Evolutionary conservation across 345 rosid species (phyloP).

Genomic region (Brassica cretica): DNA sequence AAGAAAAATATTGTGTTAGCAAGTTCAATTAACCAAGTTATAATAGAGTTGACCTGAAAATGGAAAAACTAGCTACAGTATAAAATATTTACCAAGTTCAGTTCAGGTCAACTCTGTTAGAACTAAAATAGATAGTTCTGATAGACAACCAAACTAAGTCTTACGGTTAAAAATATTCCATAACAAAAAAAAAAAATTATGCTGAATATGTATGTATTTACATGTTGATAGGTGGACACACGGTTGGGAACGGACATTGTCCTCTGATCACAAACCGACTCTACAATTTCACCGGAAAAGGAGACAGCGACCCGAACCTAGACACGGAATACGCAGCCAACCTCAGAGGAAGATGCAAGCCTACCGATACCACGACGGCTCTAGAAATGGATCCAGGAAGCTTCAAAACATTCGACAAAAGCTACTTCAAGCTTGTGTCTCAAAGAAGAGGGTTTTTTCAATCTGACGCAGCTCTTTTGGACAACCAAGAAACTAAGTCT

Average conservation of each 20-base stretch:
- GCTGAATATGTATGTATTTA: neutral
- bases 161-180: too few species aligned
- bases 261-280: slow-evolving; percentile 47
- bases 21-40: neutral
- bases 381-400: slow-evolving; percentile 81
- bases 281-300: slow-evolving; percentile 71
- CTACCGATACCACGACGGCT: slow-evolving; percentile 46
- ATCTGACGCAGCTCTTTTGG: slow-evolving; percentile 68
- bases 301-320: slow-evolving; percentile 53
- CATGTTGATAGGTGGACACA: slow-evolving; percentile 53
- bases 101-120: neutral
- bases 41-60: neutral
- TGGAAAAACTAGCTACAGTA: neutral
- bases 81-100: neutral
- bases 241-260: slow-evolving; percentile 70
- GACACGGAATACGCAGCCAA: slow-evolving; percentile 42
- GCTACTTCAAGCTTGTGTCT: slow-evolving; percentile 47
- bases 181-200: neutral
- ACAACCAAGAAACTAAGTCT: slow-evolving; percentile 46
- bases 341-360: slow-evolving; percentile 50
- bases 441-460: slow-evolving; percentile 64
- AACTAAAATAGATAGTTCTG: too few species aligned
- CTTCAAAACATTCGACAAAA: slow-evolving; percentile 53
- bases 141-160: too few species aligned
- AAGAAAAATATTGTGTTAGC: neutral